Percentiles rank a stretch among this genome's conserved stretches.
Conservation (phyloP, 2,329 filamentous ascomycete species). For the Ascochyta rabiei region DNA sequence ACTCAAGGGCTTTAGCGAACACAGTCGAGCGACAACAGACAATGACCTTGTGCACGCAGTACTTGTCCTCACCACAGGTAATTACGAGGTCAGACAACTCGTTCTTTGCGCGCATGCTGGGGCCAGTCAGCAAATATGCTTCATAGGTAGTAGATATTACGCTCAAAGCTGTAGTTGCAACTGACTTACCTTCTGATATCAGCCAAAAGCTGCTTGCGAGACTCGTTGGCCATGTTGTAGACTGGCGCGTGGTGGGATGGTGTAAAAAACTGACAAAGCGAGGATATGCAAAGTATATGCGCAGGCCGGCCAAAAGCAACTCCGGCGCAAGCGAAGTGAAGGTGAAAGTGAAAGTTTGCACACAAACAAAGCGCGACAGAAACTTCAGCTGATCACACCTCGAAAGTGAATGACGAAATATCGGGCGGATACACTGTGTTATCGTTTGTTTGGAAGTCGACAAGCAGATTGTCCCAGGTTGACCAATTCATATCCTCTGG, state of each 20-base stretch:
- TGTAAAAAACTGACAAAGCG: not conserved
- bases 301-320: not conserved
- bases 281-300: not conserved
- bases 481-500: slow-evolving; percentile 38
- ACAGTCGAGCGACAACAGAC: not conserved
- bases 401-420: not conserved
- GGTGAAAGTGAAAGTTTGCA: not conserved
- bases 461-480: slow-evolving; percentile 36
- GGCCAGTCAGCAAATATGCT: not conserved
- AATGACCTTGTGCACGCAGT: slow-evolving; percentile 1
- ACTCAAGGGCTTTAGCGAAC: slow-evolving; percentile 6
- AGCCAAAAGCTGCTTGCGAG: not conserved
- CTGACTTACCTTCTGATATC: not conserved
- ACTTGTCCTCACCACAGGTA: slow-evolving; percentile 5
- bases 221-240: not conserved
- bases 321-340: not conserved
- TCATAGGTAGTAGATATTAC: not conserved
- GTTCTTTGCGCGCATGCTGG: slow-evolving; percentile 1
- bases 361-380: not conserved
- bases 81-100: slow-evolving; percentile 14
- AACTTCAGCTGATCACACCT: not conserved
- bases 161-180: not conserved
- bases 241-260: not conserved
- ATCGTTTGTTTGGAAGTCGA: slow-evolving; percentile 27
- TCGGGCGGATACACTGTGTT: not conserved